Evolutionary conservation across 2,329 filamentous ascomycete species (phyloP), one percentile per base, ranked within the genome.

Genomic region (Xylaria multiplex): DNA sequence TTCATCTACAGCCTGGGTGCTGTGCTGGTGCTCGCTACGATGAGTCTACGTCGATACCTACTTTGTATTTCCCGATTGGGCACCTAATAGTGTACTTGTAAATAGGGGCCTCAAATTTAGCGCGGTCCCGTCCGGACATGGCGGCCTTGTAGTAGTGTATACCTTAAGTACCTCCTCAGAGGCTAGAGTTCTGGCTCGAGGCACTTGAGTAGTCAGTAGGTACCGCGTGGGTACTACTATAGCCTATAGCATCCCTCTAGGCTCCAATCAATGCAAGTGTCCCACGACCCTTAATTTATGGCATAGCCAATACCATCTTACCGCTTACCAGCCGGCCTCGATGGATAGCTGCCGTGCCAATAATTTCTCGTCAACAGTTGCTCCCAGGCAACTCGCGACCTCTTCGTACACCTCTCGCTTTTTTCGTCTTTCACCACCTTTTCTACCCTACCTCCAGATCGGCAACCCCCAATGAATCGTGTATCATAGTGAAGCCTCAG

Each of bases 261-360:
- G 53, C 53, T 43, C 27, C 43, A 59, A 43, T 19, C 32, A 40
- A 54, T 46, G 9, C 54, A 57, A 46, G 35, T 32, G 42, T 59
- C 45, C 56, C n/a, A 59, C 42, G 45, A 63, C 60, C 62, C 62
- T 57, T 64, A 64, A 64, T 59, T 52, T 64, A 37, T 49, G 14
- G 48, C 46, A 16, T 37, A 13, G 6, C 19, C 16, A 40, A 40
- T 13, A 14, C 37, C 37, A 7, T 35, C 32, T 35, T 7, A 7
- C 32, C 32, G 9, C 32, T 35, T 35, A 13, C 37, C 37, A 40
- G 37, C 22, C 43, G 43, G 11, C 55, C 24, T 7, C 6, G 42
- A 58, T 46, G 56, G 30, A 24, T 59, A 49, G 16, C 22, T n/a
- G 19, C 9, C 3, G 24, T 57, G 22, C 19, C 13, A 11, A 16